Evolutionary conservation across 2,329 filamentous ascomycete genomes (phyloP).

Genomic region (Boeremia lycopersici): DNA sequence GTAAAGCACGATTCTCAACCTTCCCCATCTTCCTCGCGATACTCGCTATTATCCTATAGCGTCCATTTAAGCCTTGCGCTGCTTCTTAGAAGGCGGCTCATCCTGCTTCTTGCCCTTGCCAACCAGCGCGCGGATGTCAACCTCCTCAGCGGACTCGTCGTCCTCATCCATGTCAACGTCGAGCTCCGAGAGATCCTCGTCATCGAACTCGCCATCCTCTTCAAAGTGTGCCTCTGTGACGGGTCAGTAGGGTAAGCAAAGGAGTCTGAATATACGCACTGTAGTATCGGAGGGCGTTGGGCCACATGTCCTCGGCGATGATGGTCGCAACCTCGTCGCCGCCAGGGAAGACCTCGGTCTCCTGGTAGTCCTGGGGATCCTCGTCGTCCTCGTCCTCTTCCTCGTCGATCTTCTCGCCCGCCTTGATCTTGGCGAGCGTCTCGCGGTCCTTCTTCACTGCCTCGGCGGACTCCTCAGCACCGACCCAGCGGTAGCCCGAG

Average conservation of each 20-base stretch:
- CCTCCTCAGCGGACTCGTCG: conserved; percentile 65
- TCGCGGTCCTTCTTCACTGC: conserved; percentile 67
- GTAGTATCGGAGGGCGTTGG: conserved; percentile 87
- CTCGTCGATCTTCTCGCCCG: conserved; percentile 48
- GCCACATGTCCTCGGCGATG: conserved; percentile 87
- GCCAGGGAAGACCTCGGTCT: conserved; percentile 84
- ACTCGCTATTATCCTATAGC: no score
- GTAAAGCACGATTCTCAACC: background rate
- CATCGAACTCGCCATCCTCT: conserved; percentile 63
- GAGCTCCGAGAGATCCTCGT: conserved; percentile 67
- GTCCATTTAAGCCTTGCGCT: conserved; percentile 45
- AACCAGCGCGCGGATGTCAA: conserved; percentile 55
- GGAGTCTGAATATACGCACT: conserved; percentile 62
- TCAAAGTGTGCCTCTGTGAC: conserved; percentile 62
- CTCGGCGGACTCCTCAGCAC: conserved; percentile 71
- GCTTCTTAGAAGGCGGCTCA: conserved; percentile 47
- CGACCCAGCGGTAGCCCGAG: conserved; percentile 67
- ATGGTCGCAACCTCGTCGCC: conserved; percentile 82
- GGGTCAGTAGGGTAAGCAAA: conserved; percentile 44
- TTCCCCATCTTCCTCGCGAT: no score
- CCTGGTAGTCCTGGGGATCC: conserved; percentile 68
- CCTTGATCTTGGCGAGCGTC: conserved; percentile 56
- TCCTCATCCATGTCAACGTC: conserved; percentile 63
- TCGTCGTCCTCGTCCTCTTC: conserved; percentile 60
- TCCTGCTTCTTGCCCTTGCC: conserved; percentile 53